A percentile compares a stretch with the other conserved stretches of the same genome.
Conservation (phyloP, 768 basidiomycete species). For the Neoboletus magnificus region DNA sequence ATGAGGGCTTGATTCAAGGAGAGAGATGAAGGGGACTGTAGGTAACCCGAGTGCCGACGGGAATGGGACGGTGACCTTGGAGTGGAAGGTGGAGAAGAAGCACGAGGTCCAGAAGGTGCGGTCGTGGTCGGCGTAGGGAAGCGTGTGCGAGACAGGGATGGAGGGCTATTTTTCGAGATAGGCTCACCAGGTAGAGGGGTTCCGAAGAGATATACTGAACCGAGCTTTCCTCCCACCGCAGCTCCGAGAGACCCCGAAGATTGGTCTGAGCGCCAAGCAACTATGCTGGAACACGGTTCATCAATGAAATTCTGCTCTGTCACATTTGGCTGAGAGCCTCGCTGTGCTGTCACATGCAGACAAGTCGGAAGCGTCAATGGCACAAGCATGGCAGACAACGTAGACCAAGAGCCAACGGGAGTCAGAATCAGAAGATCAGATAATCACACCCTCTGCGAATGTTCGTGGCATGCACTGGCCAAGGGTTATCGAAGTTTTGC, state of each 20-base stretch:
- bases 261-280: constrained; percentile 14
- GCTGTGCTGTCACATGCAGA: constrained; percentile 10
- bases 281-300: constrained; percentile 16
- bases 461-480: constrained; percentile 5
- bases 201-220: constrained; percentile 31
- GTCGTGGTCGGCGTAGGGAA: constrained; percentile 1
- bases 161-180: not conserved
- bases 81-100: constrained; percentile 22
- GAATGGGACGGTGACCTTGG: constrained; percentile 19
- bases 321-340: constrained; percentile 5
- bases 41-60: constrained; percentile 27
- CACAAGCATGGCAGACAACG: constrained; percentile 21
- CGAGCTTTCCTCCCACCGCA: constrained; percentile 21
- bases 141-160: constrained; percentile 13
- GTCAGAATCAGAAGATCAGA: not conserved
- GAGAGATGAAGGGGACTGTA: constrained; percentile 38
- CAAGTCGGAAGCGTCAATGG: constrained; percentile 23
- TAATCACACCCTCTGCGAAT: not conserved
- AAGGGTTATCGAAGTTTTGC: not conserved
- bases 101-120: constrained; percentile 5
- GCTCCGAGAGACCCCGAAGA: constrained; percentile 10
- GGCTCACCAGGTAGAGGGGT: constrained; percentile 22
- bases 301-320: constrained; percentile 26
- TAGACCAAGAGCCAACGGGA: not conserved
- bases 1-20: constrained; percentile 44